These are phyloP conservation scores for Pythium brachiatum DNA, from an alignment of 352 stramenopile species.

Conservation along the genomic window DNA sequence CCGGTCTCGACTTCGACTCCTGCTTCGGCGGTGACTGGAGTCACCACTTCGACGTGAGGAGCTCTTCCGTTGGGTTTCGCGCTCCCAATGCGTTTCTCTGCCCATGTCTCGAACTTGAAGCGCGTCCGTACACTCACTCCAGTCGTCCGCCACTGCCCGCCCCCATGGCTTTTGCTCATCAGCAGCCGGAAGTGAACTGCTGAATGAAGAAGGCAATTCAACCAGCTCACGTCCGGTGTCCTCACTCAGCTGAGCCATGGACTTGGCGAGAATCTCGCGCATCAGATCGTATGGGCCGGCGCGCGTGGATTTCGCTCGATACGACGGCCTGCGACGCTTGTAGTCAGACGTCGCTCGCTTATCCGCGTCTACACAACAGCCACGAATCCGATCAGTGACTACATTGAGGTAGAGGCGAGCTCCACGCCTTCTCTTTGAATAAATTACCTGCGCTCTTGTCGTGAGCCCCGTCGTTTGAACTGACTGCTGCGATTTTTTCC, in stretches of 20 bases:
- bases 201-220: background rate
- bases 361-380: background rate
- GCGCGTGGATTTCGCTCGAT: slow-evolving; percentile 41
- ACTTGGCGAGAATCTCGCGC: slow-evolving; percentile 62
- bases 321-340: slow-evolving; percentile 58
- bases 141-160: slow-evolving; percentile 1
- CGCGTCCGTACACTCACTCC: slow-evolving; percentile 31
- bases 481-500: background rate
- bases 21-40: background rate
- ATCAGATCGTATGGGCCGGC: slow-evolving; percentile 38
- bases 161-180: background rate
- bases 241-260: slow-evolving; percentile 57
- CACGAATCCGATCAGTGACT: no score
- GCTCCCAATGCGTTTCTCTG: background rate
- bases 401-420: no score
- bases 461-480: background rate
- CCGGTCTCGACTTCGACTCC: slow-evolving; percentile 15
- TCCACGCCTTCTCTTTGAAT: no score
- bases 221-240: slow-evolving; percentile 37
- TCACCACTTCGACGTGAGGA: background rate
- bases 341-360: slow-evolving; percentile 23
- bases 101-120: slow-evolving; percentile 40
- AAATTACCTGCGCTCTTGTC: background rate
- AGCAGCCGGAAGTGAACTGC: background rate
- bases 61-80: background rate